Base-by-base conservation (phyloP, 2,329 filamentous ascomycete genomes). In the Ascochyta pisi region DNA sequence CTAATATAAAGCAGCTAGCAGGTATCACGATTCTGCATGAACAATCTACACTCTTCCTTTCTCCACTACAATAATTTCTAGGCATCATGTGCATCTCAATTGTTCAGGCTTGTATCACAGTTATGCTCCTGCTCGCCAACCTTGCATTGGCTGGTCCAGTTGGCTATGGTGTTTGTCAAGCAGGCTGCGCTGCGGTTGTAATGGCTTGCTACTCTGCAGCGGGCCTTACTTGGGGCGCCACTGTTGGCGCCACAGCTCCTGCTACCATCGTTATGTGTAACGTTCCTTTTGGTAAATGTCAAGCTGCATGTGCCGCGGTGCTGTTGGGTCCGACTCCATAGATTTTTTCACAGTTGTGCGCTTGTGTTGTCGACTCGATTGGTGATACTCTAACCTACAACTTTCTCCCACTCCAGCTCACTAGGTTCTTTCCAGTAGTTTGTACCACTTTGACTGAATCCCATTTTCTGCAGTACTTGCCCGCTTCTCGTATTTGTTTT, bases 101-200 rank as follows among this genome's bases (percentile, higher is more conserved):
- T 8, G 24, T 26, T 26, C 8, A 8, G 24, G 8, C 8, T 26
- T 26, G 4, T 26, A 26, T 26, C 8, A 26, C 24, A 6, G 24
- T 6, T 26, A 26, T 26, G 24, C 24, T 26, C 24, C 24, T 26
- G 24, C 24, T 26, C 24, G 8, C 8, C 42, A 23, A 19, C 7
- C 2, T 12, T 15, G 10, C 27, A 6, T 42, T 16, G 24, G 10
- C 4, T 19, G 15, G 9, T 6, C 26, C 41, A 22, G 29, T 63
- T 2, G 73, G 64, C 8, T 83, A 83, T 56, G 80, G 76, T 0
- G 44, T 78, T 3, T 83, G 81, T 41, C 81, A 84, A 64, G 75
- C 76, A 0, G 81, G 81, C 4, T 83, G 81, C 31, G 65, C 80
- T 0, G 58, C 57, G 0, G 64, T 83, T 0, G 80, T 80, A 0